A percentile compares a stretch with the other conserved stretches of the same genome.
Conservation (phyloP, 2,329 filamentous ascomycete genomes). For the Fusarium tanahbumbuense region DNA sequence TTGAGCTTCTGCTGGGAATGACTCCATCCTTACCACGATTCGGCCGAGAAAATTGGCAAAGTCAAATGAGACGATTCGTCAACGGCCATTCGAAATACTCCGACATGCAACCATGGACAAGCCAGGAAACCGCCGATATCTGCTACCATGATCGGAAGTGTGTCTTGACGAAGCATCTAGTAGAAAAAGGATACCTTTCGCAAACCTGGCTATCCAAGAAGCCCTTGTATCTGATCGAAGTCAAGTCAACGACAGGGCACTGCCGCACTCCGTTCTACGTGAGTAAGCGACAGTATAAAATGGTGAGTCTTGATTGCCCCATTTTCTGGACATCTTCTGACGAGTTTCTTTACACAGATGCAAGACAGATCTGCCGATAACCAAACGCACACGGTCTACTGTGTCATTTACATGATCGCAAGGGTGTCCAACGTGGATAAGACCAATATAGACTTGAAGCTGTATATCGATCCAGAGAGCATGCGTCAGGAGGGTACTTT, state of each 20-base stretch:
- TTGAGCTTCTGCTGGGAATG: constrained; percentile 53
- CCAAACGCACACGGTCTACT: neutral
- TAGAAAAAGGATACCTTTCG: constrained; percentile 51
- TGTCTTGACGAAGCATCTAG: constrained; percentile 50
- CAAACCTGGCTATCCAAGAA: constrained; percentile 42
- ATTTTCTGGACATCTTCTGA: neutral
- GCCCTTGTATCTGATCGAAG: constrained; percentile 61
- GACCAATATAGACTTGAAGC: constrained; percentile 46
- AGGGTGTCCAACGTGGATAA: constrained; percentile 54
- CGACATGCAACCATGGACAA: constrained; percentile 54
- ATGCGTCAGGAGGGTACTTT: constrained; percentile 41
- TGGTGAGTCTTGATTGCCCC: constrained; percentile 47
- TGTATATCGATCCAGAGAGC: constrained; percentile 55
- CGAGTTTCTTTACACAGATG: constrained; percentile 40
- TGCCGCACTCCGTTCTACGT: constrained; percentile 59
- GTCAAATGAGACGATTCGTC: constrained; percentile 58
- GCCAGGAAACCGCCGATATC: constrained; percentile 60
- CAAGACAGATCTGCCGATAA: constrained; percentile 13
- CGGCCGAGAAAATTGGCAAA: constrained; percentile 58
- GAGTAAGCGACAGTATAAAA: constrained; percentile 57
- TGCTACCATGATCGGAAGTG: constrained; percentile 55
- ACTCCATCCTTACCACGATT: constrained; percentile 51
- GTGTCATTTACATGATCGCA: constrained; percentile 55
- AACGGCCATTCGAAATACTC: constrained; percentile 54
- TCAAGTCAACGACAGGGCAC: constrained; percentile 59